phyloP scores from a whole-genome alignment of 2,329 filamentous ascomycete genomes.

The Fusarium annulatum region DNA sequence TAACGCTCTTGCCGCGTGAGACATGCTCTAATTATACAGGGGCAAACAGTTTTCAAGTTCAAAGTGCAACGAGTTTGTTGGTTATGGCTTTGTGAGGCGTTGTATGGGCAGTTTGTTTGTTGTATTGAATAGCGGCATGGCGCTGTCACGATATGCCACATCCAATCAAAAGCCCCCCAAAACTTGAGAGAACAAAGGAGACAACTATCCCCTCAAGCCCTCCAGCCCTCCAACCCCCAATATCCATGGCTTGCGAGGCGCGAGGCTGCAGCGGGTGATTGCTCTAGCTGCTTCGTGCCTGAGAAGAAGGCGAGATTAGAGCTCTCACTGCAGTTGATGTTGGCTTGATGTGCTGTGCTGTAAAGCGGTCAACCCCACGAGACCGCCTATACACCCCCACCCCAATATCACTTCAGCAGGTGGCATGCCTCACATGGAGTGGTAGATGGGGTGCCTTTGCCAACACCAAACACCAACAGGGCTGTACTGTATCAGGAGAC shows the following conservation, averaged over 20 bases:
- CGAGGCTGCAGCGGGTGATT: slow-evolving; percentile 24
- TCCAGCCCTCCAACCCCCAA: neutral
- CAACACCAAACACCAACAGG: neutral
- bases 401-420: slow-evolving; percentile 13
- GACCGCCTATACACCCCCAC: slow-evolving; percentile 25
- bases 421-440: slow-evolving; percentile 28
- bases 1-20: slow-evolving; percentile 28
- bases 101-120: slow-evolving; percentile 16
- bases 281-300: slow-evolving; percentile 16
- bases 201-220: slow-evolving; percentile 12
- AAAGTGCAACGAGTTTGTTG: neutral
- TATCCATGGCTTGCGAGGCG: slow-evolving; percentile 17
- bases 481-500: slow-evolving; percentile 22
- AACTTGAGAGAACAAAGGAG: slow-evolving; percentile 31
- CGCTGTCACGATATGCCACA: slow-evolving; percentile 9
- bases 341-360: neutral
- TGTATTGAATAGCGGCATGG: slow-evolving; percentile 16
- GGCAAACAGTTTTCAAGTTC: neutral
- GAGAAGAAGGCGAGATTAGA: slow-evolving; percentile 7
- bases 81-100: neutral
- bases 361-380: slow-evolving; percentile 16
- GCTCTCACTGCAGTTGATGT: neutral
- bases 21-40: slow-evolving; percentile 5
- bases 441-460: slow-evolving; percentile 8
- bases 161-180: slow-evolving; percentile 13